Base-by-base conservation (phyloP, 306 rosid genomes). In the Citrullus mucosospermus region DNA sequence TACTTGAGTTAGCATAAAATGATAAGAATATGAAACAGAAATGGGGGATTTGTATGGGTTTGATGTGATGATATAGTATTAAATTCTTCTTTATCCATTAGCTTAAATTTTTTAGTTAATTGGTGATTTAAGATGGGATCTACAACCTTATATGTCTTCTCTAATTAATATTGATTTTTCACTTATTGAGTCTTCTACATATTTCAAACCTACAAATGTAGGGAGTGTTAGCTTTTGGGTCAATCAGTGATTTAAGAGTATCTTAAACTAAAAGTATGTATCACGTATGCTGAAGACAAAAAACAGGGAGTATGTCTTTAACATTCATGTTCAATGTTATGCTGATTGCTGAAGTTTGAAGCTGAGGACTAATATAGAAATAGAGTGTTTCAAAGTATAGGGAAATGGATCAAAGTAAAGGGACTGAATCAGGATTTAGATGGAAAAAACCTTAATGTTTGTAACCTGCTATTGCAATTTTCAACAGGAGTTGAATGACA, bases 401-500 rank as follows among this genome's bases (percentile, higher is more conserved):
- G 11, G 17, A 14, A 57, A 57, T 25, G 30, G 62, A 57, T 51
- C 56, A 15, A 51, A 51, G 56, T 51, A 51, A 25, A 59, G 38
- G 8, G 17, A 13, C 8, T 6, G 8, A 60, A 60, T 10, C 6
- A 13, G 20, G 20, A 67, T 39, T 39, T 10, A 18, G 2, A 41
- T 6, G 54, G 54, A 10, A 41, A n/a, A 20, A 3, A 22, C 11
- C 6, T 12, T 38, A 14, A 43, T 69, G 75, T 44, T 69, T 22
- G 20, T 13, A 72, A 3, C 43, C 25, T 72, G 12, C 2, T 63
- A 15, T 44, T 76, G 77, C 22, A 5, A 13, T 15, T 14, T 51
- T 0, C 25, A 72, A 78, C 75, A 95, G 99, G 99, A 88, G 66
- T 77, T 95, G 91, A 95, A 95, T 84, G 99, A 95, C 90, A 91